Percentiles rank a stretch among this genome's conserved stretches.
These are phyloP conservation scores for Fusarium sarcochroum DNA, from an alignment of 2,329 filamentous ascomycete species.

Conservation along the genomic window DNA sequence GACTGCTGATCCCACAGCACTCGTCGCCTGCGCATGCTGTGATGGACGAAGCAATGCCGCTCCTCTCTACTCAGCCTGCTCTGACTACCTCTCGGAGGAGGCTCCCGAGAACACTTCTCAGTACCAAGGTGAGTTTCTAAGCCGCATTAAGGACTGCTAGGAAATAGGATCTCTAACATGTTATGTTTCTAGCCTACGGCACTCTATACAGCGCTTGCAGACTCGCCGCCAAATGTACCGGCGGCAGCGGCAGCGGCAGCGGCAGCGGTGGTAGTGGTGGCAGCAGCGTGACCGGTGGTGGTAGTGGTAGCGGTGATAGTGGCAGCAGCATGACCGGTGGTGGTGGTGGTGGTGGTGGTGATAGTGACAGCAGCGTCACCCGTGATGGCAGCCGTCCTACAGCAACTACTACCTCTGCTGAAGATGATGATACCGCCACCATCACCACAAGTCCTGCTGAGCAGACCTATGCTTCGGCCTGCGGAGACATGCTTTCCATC, in stretches of 20 bases:
- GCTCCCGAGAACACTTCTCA: conserved; percentile 40
- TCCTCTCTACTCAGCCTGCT: conserved; percentile 49
- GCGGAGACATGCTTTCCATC: conserved; percentile 47
- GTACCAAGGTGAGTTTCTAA: conserved; percentile 44
- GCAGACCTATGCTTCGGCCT: conserved; percentile 45
- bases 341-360: background rate
- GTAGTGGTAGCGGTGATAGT: background rate
- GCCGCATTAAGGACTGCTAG: background rate
- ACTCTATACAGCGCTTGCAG: conserved; percentile 47
- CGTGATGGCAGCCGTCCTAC: conserved; percentile 8
- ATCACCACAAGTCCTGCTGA: conserved; percentile 31
- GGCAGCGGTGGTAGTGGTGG: background rate
- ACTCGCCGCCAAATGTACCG: conserved; percentile 24
- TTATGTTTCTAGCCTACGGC: conserved; percentile 43
- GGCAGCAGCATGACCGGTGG: background rate
- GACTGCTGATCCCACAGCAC: conserved; percentile 41
- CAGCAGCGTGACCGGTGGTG: too few relatives aligned
- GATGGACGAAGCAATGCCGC: conserved; percentile 39
- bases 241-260: background rate
- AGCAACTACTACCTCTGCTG: conserved; percentile 5
- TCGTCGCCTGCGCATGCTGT: conserved; percentile 52
- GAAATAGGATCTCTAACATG: conserved; percentile 17
- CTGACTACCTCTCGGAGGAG: conserved; percentile 48
- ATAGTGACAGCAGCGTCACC: background rate
- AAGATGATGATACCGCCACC: conserved; percentile 9